phyloP scores from a whole-genome alignment of 2,329 filamentous ascomycete genomes.

The Colletotrichum sojae region DNA sequence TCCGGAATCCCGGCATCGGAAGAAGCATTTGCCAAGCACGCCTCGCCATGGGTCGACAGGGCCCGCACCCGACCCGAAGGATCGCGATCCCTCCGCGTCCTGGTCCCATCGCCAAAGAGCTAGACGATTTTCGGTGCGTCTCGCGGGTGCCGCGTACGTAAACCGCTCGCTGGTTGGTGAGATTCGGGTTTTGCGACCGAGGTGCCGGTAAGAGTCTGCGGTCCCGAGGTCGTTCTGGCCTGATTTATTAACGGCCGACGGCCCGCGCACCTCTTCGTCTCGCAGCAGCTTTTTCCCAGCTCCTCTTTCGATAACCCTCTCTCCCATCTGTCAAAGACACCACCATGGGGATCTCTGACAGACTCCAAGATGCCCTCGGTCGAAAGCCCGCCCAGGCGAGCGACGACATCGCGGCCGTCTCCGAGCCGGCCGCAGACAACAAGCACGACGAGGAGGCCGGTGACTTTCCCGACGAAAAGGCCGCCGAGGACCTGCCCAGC shows the following conservation, averaged over 20 bases:
- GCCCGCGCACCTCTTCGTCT: not conserved
- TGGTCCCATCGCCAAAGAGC: conserved; percentile 3
- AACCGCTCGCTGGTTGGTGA: not conserved
- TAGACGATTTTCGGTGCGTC: conserved; percentile 8
- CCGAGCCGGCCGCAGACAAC: not conserved
- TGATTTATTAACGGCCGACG: not conserved
- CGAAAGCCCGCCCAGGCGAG: not conserved
- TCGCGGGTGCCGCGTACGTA: conserved; percentile 6
- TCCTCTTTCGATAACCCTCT: not conserved
- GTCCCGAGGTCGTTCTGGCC: not conserved
- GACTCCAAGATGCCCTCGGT: conserved; percentile 3
- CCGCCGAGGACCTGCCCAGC: conserved; percentile 21
- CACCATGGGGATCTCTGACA: not conserved
- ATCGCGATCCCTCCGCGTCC: conserved; percentile 5
- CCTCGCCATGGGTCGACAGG: not conserved
- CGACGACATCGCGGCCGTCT: not conserved
- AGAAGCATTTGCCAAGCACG: conserved; percentile 11
- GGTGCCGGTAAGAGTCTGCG: conserved; percentile 5
- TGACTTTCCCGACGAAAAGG: conserved; percentile 17
- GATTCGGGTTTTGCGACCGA: not conserved
- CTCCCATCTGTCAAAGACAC: too few relatives aligned
- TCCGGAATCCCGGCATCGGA: conserved; percentile 17
- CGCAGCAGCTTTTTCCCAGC: not conserved
- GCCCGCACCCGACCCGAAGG: conserved; percentile 19
- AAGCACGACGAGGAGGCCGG: not conserved